Evolutionary conservation across 495 filamentous ascomycete genomes (phyloP).

Genomic region (Cercophora scortea): DNA sequence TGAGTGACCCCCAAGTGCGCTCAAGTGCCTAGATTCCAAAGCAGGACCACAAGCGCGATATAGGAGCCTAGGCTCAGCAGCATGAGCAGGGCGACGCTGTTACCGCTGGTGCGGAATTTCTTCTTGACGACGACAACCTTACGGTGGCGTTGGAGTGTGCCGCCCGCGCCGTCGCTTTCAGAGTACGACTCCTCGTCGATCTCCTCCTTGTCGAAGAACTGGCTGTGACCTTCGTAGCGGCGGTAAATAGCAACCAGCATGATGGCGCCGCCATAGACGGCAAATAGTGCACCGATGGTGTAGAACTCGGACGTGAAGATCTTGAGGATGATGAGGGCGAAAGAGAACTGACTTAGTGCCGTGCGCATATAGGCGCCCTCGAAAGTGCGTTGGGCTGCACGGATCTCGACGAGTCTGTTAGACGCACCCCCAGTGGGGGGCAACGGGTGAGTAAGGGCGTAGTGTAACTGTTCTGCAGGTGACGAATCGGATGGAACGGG

Average conservation of each 20-base stretch:
- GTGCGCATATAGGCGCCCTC: conserved; percentile 96
- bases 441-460: background rate
- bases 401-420: conserved; percentile 73
- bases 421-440: background rate
- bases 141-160: conserved; percentile 1
- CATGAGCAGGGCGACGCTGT: conserved; percentile 72
- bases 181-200: conserved; percentile 31
- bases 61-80: conserved; percentile 77
- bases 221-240: conserved; percentile 80
- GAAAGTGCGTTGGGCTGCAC: conserved; percentile 90
- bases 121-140: conserved; percentile 39
- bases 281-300: conserved; percentile 83
- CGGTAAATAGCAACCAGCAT: conserved; percentile 73
- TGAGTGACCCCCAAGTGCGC: background rate
- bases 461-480: too few species aligned
- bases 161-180: conserved; percentile 12
- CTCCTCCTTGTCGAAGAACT: conserved; percentile 71
- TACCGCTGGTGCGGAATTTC: conserved; percentile 86
- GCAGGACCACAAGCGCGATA: conserved; percentile 67
- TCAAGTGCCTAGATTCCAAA: conserved; percentile 45
- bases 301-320: conserved; percentile 97
- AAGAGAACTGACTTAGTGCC: conserved; percentile 87
- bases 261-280: conserved; percentile 80
- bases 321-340: conserved; percentile 87
- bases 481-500: too few species aligned